Percentiles rank a stretch among this genome's conserved stretches.
Evolutionary conservation across 495 filamentous ascomycete species (phyloP).

Genomic region (Neurospora tetrasperma): DNA sequence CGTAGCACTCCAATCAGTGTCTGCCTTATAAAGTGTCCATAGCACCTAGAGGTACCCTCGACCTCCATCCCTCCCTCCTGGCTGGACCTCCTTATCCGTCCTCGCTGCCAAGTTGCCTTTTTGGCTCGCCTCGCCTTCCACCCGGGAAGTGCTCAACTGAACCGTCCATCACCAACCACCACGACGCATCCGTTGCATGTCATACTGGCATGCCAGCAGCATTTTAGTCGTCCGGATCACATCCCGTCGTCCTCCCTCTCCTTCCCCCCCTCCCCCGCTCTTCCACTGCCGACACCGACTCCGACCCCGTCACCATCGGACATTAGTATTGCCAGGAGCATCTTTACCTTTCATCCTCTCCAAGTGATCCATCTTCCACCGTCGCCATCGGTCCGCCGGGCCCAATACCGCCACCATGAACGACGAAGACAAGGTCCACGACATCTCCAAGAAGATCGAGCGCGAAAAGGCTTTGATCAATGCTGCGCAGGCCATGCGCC

Average conservation of each 20-base stretch:
- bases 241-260: neutral
- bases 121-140: neutral
- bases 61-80: neutral
- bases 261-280: neutral
- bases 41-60: neutral
- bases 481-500: slow-evolving; percentile 87
- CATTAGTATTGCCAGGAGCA: slow-evolving; percentile 2
- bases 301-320: neutral
- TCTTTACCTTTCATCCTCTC: slow-evolving; percentile 4
- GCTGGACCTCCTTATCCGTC: neutral
- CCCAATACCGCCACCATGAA: slow-evolving; percentile 42
- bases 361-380: neutral
- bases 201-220: neutral
- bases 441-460: slow-evolving; percentile 95
- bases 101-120: neutral
- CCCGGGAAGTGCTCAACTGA: neutral
- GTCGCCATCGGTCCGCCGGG: slow-evolving; percentile 20
- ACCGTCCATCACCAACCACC: neutral
- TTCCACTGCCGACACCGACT: slow-evolving; percentile 1
- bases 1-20: neutral
- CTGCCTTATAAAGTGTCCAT: neutral
- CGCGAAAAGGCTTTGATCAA: slow-evolving; percentile 92
- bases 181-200: neutral
- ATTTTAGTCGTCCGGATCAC: neutral
- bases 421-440: slow-evolving; percentile 73